Evolutionary conservation across 1,284 basidiomycete genomes (phyloP), one percentile per base, ranked within the genome.

Genomic region (Moesziomyces sp.): DNA sequence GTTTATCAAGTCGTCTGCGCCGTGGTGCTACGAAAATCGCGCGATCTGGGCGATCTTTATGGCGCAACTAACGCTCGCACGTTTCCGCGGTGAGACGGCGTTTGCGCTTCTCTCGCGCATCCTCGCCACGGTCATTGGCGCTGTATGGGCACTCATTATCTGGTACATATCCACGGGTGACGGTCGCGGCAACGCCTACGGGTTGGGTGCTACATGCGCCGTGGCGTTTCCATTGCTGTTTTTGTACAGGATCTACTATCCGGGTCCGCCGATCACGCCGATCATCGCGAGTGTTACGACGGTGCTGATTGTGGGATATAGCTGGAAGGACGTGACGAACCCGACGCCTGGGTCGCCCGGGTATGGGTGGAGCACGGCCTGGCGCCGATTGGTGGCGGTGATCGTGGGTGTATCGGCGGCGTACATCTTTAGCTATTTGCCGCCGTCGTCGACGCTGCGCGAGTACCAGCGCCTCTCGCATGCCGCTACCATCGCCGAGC

Each of bases 241-340:
- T 85, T 78, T 85, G 60, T 84, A 87, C 38, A 87, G 91, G 24
- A 83, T 93, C 23, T 91, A 94, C 83, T 91, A 88, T 87, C 91
- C 92, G 0, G 89, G 89, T 11, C 88, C 89, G 2, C 89, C 90
- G 0, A 89, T 93, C 86, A 90, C 87, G 44, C 89, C 89, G 57
- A 87, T 93, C 52, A 89, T 95, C 52, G 89, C 91, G 66, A 89
- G 90, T 60, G 89, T 93, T 1, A 93, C 92, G 0, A 84, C 88
- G 16, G 87, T 87, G 33, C 49, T 81, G 10, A 67, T 83, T 42
- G 73, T 83, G 43, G 69, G 81, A 38, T 71, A 82, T 68, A 59
- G 64, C 28, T 78, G 75, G 68, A 78, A 77, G 52, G 78, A 80
- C 46, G 58, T 74, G 11, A 67, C 58, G 13, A 73, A 80, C 38